Evolutionary conservation across 2,329 filamentous ascomycete species (phyloP), one percentile per base, ranked within the genome.

Genomic region (Graphiopsis chlorocephala): DNA sequence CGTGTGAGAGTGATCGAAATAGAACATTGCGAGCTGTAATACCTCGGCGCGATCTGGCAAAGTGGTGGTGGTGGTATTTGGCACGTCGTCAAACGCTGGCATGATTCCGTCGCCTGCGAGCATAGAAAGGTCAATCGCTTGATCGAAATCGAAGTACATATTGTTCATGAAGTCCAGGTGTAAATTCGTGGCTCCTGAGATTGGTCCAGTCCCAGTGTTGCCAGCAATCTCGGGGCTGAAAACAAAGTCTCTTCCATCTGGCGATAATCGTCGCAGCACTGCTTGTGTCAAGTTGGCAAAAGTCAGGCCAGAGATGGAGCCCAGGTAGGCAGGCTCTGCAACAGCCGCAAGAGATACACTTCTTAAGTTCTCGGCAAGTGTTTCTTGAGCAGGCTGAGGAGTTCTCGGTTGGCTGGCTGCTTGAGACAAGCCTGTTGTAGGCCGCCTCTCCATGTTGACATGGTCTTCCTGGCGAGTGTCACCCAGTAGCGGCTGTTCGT

Each of bases 1-100:
- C 0, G 80, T 82, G 58, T 82, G 79, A 1, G 78, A 81, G 65
- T 82, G 80, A 0, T 79, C 77, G 68, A 81, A 82, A 70, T 82
- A 82, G 56, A 58, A 58, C 81, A 81, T 14, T 78, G 75, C 4
- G 78, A 73, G 26, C 79, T 70, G 25, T 72, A 66, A 28, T 15
- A 61, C 55, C 23, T 66, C 64, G 15, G 71, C 20, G 68, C 67
- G 3, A 77, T 69, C 68, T 35, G 74, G 66, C 1, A 76, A 23
- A 64, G 28, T 74, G 71, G 0, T 59, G 70, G 71, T 61, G 70
- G 72, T 8, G 20, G 71, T 74, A 56, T 66, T 66, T 8, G 55
- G 53, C 10, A 23, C 26, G 28, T 12, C n/a, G 20, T 63, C 33
- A 20, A 55, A 47, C 14, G 33, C 5, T 20, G 61, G 61, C 20